These are phyloP conservation scores for Candida smagusa DNA, from an alignment of 1,139 yeast species.

Conservation along the genomic window DNA sequence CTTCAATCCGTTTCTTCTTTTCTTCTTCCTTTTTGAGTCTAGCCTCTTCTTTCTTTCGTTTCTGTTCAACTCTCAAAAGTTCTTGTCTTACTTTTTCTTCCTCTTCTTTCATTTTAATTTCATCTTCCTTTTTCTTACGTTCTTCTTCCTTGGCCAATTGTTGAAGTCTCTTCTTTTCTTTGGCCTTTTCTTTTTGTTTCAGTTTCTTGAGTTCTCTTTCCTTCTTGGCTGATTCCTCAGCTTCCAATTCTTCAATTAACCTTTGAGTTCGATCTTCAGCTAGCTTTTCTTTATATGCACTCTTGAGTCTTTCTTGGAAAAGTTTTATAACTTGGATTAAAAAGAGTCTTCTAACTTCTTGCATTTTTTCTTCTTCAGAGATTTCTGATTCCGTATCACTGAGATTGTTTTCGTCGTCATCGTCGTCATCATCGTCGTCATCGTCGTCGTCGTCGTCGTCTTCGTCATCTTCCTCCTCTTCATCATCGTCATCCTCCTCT, in stretches of 20 bases:
- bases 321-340: constrained; percentile 73
- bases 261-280: constrained; percentile 72
- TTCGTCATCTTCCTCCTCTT: constrained; percentile 24
- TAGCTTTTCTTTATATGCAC: constrained; percentile 69
- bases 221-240: constrained; percentile 65
- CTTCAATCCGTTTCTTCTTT: constrained; percentile 43
- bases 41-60: constrained; percentile 47
- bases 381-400: constrained; percentile 44
- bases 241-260: constrained; percentile 75
- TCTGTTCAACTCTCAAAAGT: constrained; percentile 41
- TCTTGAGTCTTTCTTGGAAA: constrained; percentile 67
- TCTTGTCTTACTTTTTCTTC: constrained; percentile 34
- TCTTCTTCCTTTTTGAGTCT: constrained; percentile 52
- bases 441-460: constrained; percentile 33
- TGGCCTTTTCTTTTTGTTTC: constrained; percentile 71
- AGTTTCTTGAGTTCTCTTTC: constrained; percentile 71
- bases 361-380: constrained; percentile 64
- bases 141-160: constrained; percentile 79
- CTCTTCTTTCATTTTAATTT: constrained; percentile 35
- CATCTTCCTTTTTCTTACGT: constrained; percentile 56
- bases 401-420: constrained; percentile 19
- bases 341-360: constrained; percentile 73
- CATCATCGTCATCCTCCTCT: constrained; percentile 24
- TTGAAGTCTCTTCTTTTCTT: constrained; percentile 70
- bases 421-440: constrained; percentile 30